Conservation (phyloP, 805 yeast species). For the Candida caryicola region DNA sequence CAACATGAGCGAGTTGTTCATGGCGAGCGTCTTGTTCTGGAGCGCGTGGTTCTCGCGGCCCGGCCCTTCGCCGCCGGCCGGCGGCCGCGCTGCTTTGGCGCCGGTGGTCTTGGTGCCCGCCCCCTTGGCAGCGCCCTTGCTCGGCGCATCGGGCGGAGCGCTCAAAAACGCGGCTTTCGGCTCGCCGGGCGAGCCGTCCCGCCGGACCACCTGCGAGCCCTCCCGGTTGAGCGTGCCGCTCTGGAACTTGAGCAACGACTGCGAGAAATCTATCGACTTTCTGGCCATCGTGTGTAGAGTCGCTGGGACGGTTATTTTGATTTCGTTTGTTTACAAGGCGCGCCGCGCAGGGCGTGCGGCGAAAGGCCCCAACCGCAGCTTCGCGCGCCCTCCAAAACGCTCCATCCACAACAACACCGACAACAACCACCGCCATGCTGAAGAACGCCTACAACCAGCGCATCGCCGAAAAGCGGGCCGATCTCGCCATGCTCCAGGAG, state of each 20-base stretch:
- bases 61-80: too few relatives aligned
- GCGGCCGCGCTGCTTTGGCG: too few relatives aligned
- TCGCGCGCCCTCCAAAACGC: too few relatives aligned
- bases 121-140: too few relatives aligned
- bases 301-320: too few relatives aligned
- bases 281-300: slow-evolving; percentile 9
- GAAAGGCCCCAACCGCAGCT: too few relatives aligned
- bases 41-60: slow-evolving; percentile 21
- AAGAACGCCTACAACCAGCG: slow-evolving; percentile 18
- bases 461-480: slow-evolving; percentile 47
- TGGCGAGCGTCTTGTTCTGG: slow-evolving; percentile 63
- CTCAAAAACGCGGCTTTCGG: too few relatives aligned
- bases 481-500: slow-evolving; percentile 48
- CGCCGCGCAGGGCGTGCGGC: too few relatives aligned
- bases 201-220: not conserved
- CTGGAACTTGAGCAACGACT: slow-evolving; percentile 13
- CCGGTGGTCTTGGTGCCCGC: too few relatives aligned
- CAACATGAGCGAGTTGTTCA: slow-evolving; percentile 52
- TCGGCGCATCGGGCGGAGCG: too few relatives aligned
- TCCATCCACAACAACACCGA: not conserved
- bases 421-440: slow-evolving; percentile 6
- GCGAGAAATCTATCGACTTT: slow-evolving; percentile 16
- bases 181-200: not conserved
- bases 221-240: not conserved
- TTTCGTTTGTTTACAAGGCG: too few relatives aligned